phyloP scores from a whole-genome alignment of 1,284 basidiomycete species.

The Irpex sp. region DNA sequence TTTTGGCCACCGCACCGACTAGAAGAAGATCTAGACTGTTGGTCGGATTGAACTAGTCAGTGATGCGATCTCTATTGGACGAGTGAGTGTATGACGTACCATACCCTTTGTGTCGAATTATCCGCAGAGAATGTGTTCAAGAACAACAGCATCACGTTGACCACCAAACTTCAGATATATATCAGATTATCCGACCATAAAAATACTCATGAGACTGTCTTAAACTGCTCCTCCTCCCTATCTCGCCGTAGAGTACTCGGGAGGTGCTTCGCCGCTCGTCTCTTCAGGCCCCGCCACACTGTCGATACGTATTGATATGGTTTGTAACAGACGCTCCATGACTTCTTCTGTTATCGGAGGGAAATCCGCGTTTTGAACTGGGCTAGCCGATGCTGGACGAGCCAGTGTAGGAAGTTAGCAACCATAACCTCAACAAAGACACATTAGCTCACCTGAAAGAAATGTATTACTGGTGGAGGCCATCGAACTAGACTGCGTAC shows the following conservation, averaged over 20 bases:
- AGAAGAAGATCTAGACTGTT: too few species aligned
- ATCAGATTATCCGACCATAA: too few species aligned
- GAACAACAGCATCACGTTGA: too few species aligned
- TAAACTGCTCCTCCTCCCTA: not conserved
- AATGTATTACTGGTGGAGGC: not conserved
- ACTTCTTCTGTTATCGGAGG: conserved; percentile 6
- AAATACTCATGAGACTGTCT: not conserved
- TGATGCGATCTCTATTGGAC: too few species aligned
- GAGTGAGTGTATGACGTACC: too few species aligned
- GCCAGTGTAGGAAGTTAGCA: too few species aligned
- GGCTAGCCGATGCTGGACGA: not conserved
- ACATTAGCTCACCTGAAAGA: not conserved
- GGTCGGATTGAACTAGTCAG: too few species aligned
- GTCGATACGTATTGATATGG: conserved; percentile 8
- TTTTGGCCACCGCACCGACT: not conserved
- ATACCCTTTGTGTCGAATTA: too few species aligned
- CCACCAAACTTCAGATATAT: too few species aligned
- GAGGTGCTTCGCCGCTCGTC: not conserved
- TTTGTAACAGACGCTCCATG: conserved; percentile 5
- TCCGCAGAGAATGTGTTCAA: not conserved
- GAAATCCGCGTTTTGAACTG: not conserved
- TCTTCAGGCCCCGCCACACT: not conserved
- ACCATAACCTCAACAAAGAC: too few species aligned
- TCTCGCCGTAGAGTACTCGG: not conserved
- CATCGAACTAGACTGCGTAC: not conserved